A percentile compares a stretch with the other conserved stretches of the same genome.
Evolutionary conservation across 2,329 filamentous ascomycete genomes (phyloP).

Genomic region (Colletotrichum sp.): DNA sequence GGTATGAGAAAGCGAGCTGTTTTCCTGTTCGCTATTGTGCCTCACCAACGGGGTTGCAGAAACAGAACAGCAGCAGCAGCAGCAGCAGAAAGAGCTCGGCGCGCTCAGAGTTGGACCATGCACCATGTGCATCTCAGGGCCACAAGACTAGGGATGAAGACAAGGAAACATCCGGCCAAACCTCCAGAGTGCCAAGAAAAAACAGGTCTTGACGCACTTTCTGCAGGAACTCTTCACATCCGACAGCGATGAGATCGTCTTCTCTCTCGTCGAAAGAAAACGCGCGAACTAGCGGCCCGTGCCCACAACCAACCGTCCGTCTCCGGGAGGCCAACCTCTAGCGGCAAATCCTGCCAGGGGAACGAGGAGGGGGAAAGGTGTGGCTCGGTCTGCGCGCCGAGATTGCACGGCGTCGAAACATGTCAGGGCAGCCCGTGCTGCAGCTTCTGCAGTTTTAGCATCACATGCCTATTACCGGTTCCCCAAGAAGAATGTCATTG

Average conservation of each 20-base stretch:
- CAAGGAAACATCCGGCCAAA: neutral
- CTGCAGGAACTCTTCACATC: neutral
- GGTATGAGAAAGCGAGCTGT: neutral
- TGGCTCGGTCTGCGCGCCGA: slow-evolving; percentile 15
- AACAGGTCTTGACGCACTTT: neutral
- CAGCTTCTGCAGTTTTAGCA: neutral
- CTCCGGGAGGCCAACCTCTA: neutral
- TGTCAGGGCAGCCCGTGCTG: slow-evolving; percentile 15
- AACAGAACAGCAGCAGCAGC: neutral
- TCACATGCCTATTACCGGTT: slow-evolving; percentile 8
- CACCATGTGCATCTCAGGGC: neutral
- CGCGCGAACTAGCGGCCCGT: slow-evolving; percentile 1
- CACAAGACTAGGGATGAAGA: neutral
- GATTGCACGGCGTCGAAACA: slow-evolving; percentile 7
- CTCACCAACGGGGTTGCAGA: neutral
- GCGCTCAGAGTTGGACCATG: neutral
- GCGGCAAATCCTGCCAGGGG: neutral
- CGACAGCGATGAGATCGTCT: neutral
- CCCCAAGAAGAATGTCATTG: neutral
- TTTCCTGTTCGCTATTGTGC: neutral
- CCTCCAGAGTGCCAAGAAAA: neutral
- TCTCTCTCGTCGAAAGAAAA: neutral
- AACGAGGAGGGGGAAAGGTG: neutral
- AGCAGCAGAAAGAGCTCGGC: neutral
- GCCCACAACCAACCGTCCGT: neutral